Percentiles rank a stretch among this genome's conserved stretches.
Conservation (phyloP, 129 eudicot genomes). For the Mikania micrantha region DNA sequence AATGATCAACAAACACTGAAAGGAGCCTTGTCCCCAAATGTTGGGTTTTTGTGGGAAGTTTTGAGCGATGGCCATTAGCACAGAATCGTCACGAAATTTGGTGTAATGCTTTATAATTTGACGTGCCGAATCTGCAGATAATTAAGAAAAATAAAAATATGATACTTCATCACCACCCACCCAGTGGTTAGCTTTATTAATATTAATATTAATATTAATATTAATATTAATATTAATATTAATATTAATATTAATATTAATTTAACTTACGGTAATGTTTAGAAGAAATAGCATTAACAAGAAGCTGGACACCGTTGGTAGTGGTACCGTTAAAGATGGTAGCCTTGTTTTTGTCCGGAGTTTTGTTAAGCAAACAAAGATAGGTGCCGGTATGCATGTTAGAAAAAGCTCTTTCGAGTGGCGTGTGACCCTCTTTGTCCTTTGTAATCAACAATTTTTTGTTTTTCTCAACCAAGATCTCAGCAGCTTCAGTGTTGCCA, state of each 20-base stretch:
- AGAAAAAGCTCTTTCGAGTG: conserved; percentile 4
- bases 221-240: not conserved
- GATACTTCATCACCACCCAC: not conserved
- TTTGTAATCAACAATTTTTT: not conserved
- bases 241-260: not conserved
- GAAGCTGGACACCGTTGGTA: not conserved
- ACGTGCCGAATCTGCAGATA: not conserved
- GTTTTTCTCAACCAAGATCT: not conserved
- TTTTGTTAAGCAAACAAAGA: not conserved
- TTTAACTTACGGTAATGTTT: not conserved
- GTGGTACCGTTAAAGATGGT: not conserved
- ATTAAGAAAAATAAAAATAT: not conserved
- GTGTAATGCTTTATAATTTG: not conserved
- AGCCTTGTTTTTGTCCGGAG: not conserved
- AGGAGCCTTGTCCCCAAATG: not conserved
- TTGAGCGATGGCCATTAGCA: not conserved
- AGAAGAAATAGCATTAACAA: conserved; percentile 1
- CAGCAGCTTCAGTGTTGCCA: conserved; percentile 8
- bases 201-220: not conserved
- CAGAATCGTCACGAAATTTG: not conserved
- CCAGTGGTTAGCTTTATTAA: too few species aligned
- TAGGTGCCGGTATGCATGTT: not conserved
- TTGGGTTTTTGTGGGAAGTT: not conserved
- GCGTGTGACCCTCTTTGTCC: conserved; percentile 5
- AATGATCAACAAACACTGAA: not conserved